Conservation (phyloP, 116 monocot species). For the Papilionanthe hybrid region DNA sequence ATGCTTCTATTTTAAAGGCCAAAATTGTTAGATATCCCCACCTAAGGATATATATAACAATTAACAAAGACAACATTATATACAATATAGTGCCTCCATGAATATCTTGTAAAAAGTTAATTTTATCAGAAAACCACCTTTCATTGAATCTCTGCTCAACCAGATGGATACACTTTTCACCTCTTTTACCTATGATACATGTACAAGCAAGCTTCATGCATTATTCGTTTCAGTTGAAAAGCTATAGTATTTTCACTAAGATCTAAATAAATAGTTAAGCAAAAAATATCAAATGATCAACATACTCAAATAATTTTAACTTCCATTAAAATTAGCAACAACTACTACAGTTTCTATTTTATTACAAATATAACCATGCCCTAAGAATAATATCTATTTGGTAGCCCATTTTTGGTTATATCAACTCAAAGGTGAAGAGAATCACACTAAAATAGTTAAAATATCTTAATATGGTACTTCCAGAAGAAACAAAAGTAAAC, state of each 20-base stretch:
- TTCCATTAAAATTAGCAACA: background rate
- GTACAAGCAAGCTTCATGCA: background rate
- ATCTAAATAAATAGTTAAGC: background rate
- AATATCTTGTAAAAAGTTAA: background rate
- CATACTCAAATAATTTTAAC: background rate
- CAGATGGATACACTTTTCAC: background rate
- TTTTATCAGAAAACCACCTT: background rate
- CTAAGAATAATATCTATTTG: background rate
- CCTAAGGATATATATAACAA: background rate
- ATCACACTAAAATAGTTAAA: background rate
- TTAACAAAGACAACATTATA: background rate
- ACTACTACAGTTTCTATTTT: background rate
- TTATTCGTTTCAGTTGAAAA: background rate
- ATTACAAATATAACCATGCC: background rate
- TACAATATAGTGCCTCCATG: background rate
- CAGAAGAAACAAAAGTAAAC: slow-evolving; percentile 6
- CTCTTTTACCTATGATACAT: background rate
- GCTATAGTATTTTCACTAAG: background rate
- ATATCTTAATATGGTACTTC: background rate
- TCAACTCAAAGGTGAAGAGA: background rate
- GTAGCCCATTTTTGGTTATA: background rate
- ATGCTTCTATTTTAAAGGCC: too few species aligned
- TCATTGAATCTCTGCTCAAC: background rate
- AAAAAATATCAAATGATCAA: background rate
- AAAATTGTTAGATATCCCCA: background rate